Conservation (phyloP, 176 grass and related monocot species). For the Oropetium thomaeum region DNA sequence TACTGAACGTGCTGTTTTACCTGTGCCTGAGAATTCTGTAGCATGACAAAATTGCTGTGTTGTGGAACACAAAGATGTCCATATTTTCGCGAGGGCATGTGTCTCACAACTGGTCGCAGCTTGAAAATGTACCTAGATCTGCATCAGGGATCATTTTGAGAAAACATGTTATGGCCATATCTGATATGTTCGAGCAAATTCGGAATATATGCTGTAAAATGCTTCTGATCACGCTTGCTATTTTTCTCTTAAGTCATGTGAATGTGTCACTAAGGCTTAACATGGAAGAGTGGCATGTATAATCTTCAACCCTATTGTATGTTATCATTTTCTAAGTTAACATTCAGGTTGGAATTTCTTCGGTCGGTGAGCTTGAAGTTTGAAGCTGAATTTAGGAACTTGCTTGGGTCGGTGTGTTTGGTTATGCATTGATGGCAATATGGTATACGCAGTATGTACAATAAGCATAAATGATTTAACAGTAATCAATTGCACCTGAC, state of each 20-base stretch:
- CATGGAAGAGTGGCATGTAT: no score
- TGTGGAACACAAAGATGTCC: neutral
- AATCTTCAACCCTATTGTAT: no score
- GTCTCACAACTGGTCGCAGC: neutral
- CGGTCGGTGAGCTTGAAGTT: no score
- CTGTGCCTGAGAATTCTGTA: neutral
- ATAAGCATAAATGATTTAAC: no score
- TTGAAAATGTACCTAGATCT: slow-evolving; percentile 19
- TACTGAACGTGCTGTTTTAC: neutral
- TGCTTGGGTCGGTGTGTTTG: no score
- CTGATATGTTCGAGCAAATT: slow-evolving; percentile 13
- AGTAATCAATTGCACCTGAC: no score
- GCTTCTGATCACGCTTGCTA: slow-evolving; percentile 1
- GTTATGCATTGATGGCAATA: no score
- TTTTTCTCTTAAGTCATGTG: neutral
- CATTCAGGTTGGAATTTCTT: no score
- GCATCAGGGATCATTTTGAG: neutral
- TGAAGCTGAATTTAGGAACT: no score
- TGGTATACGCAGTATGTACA: no score
- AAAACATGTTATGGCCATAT: slow-evolving; percentile 11
- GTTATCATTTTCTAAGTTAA: no score
- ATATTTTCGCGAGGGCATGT: slow-evolving; percentile 5
- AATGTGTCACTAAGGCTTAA: neutral
- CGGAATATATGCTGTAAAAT: slow-evolving; percentile 3
- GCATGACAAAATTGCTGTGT: neutral